Conservation (phyloP, 805 yeast genomes). For the Myxozyma sirexii region DNA sequence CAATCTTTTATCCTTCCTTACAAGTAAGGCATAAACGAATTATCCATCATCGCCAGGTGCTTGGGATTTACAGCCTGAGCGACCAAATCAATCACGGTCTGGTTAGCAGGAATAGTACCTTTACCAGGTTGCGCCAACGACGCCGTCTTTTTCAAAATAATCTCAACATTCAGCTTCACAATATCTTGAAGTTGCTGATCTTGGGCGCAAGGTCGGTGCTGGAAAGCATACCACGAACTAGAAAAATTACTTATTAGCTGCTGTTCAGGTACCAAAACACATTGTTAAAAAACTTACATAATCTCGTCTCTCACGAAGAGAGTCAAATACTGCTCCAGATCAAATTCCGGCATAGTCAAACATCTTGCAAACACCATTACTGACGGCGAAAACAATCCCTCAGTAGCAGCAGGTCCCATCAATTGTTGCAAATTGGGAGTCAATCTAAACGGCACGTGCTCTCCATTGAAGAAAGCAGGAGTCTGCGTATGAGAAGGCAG, state of each 20-base stretch:
- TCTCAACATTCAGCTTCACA: constrained; percentile 84
- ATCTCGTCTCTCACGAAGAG: constrained; percentile 95
- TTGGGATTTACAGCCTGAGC: constrained; percentile 95
- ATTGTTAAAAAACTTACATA: constrained; percentile 42
- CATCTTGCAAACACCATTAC: constrained; percentile 85
- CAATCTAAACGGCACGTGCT: constrained; percentile 91
- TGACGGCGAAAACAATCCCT: constrained; percentile 86
- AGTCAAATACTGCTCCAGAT: constrained; percentile 87
- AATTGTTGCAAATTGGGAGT: constrained; percentile 94
- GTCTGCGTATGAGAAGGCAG: constrained; percentile 54
- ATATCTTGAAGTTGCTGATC: constrained; percentile 84
- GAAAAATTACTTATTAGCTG: not conserved
- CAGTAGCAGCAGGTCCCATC: constrained; percentile 92
- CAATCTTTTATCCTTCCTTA: constrained; percentile 39
- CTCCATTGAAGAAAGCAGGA: constrained; percentile 88
- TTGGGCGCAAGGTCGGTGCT: constrained; percentile 72
- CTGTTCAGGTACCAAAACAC: not conserved
- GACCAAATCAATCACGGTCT: constrained; percentile 83
- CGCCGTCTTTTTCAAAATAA: constrained; percentile 74
- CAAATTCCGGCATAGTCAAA: constrained; percentile 87
- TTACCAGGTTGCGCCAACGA: constrained; percentile 70
- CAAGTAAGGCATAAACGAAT: constrained; percentile 93
- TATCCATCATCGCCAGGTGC: constrained; percentile 86
- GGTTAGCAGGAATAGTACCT: constrained; percentile 74
- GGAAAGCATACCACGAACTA: constrained; percentile 85